Percentiles rank a stretch among this genome's conserved stretches.
Evolutionary conservation across 2,329 filamentous ascomycete genomes (phyloP).

Genomic region (Metarhizium rileyi): DNA sequence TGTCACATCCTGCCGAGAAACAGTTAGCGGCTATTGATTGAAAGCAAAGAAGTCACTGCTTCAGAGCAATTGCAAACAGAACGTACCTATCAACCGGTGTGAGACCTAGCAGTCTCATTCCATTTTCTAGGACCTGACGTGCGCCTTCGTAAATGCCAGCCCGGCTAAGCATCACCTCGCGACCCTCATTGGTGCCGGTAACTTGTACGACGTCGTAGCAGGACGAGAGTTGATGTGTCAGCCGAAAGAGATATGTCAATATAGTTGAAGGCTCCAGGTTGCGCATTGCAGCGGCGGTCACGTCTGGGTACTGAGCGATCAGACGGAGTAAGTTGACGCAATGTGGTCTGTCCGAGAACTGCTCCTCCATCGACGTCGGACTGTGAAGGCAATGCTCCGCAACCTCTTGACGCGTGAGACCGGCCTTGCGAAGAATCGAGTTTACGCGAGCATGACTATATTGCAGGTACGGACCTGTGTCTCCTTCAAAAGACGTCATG

Average conservation of each 20-base stretch:
- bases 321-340: slow-evolving; percentile 49
- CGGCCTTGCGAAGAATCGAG: slow-evolving; percentile 25
- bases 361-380: slow-evolving; percentile 7
- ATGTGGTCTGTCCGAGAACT: slow-evolving; percentile 22
- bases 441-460: slow-evolving; percentile 57
- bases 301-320: slow-evolving; percentile 55
- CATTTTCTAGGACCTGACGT: slow-evolving; percentile 42
- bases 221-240: slow-evolving; percentile 63
- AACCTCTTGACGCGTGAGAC: slow-evolving; percentile 7
- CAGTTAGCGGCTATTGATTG: no score
- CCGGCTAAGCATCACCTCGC: slow-evolving; percentile 46
- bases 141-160: slow-evolving; percentile 53
- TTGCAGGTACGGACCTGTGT: slow-evolving; percentile 65
- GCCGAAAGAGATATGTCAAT: slow-evolving; percentile 63
- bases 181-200: slow-evolving; percentile 54
- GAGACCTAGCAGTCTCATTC: neutral
- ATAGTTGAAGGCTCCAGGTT: slow-evolving; percentile 57
- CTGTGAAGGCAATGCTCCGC: neutral
- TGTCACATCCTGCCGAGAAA: no score
- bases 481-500: slow-evolving; percentile 66
- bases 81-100: neutral
- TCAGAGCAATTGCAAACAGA: no score
- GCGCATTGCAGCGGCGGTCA: slow-evolving; percentile 51
- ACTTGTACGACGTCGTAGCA: slow-evolving; percentile 69
- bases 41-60: no score